These are phyloP conservation scores for Trametes cubensis DNA, from an alignment of 768 basidiomycete species.

Conservation along the genomic window DNA sequence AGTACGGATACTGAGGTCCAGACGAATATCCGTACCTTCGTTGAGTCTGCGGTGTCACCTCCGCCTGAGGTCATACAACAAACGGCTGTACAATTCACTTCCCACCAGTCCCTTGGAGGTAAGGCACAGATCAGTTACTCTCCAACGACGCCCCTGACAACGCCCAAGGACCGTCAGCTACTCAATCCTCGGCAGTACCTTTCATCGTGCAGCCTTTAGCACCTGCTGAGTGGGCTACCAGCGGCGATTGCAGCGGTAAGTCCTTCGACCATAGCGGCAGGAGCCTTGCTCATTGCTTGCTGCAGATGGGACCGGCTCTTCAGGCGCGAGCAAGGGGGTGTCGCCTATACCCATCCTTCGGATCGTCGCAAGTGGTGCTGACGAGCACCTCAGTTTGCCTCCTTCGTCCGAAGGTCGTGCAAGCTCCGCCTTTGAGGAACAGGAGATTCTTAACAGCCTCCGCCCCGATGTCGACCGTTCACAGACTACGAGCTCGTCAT, in stretches of 20 bases:
- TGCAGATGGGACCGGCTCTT: neutral
- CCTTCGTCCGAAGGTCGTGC: neutral
- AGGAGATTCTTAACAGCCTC: constrained; percentile 9
- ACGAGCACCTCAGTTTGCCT: neutral
- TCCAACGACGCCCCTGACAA: neutral
- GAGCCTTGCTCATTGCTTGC: no score
- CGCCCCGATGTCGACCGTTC: neutral
- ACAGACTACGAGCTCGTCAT: neutral
- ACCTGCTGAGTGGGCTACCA: constrained; percentile 14
- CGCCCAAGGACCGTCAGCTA: neutral
- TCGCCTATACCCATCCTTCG: no score
- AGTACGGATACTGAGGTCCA: constrained; percentile 1
- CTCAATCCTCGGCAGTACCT: neutral
- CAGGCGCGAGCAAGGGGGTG: neutral
- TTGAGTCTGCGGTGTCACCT: constrained; percentile 10
- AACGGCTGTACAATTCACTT: neutral
- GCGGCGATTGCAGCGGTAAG: constrained; percentile 2
- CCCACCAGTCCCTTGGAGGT: neutral
- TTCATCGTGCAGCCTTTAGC: constrained; percentile 4
- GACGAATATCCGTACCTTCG: neutral
- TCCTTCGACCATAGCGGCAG: neutral
- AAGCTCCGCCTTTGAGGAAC: constrained; percentile 15
- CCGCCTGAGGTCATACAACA: neutral
- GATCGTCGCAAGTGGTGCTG: neutral
- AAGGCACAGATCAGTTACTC: neutral